These are phyloP conservation scores for Athelia psychrophila DNA, from an alignment of 1,284 basidiomycete species.

Conservation along the genomic window DNA sequence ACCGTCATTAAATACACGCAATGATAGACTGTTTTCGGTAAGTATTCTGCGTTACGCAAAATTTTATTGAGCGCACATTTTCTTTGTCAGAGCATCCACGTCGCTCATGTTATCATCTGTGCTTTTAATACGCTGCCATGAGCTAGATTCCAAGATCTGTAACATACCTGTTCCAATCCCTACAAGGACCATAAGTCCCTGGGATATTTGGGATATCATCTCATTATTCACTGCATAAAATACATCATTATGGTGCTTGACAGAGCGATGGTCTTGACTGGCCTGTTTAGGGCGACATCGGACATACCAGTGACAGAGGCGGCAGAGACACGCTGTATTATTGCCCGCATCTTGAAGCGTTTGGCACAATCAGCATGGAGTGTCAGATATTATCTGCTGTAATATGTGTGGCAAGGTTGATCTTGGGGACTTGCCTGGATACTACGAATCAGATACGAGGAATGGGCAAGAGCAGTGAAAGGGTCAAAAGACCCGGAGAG, in stretches of 20 bases:
- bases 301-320: slow-evolving; percentile 69
- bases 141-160: slow-evolving; percentile 2
- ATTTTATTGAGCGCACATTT: slow-evolving; percentile 52
- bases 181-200: slow-evolving; percentile 84
- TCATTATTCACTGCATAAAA: slow-evolving; percentile 60
- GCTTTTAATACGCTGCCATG: slow-evolving; percentile 14
- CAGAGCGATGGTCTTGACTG: too few species aligned
- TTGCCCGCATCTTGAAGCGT: slow-evolving; percentile 64
- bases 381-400: too few species aligned
- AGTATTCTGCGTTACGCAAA: not conserved
- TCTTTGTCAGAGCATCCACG: slow-evolving; percentile 69
- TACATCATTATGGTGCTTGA: slow-evolving; percentile 2
- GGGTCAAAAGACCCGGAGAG: too few species aligned
- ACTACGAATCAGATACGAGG: too few species aligned
- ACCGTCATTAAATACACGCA: slow-evolving; percentile 72
- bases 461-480: too few species aligned
- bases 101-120: slow-evolving; percentile 80
- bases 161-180: slow-evolving; percentile 76
- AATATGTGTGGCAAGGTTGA: too few species aligned
- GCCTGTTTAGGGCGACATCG: slow-evolving; percentile 1
- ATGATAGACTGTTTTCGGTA: slow-evolving; percentile 47
- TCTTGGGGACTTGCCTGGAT: too few species aligned
- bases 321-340: slow-evolving; percentile 72
- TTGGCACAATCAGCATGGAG: too few species aligned
- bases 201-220: slow-evolving; percentile 75